phyloP scores from a whole-genome alignment of 176 grass and related monocot species.

The Musa beccarii region DNA sequence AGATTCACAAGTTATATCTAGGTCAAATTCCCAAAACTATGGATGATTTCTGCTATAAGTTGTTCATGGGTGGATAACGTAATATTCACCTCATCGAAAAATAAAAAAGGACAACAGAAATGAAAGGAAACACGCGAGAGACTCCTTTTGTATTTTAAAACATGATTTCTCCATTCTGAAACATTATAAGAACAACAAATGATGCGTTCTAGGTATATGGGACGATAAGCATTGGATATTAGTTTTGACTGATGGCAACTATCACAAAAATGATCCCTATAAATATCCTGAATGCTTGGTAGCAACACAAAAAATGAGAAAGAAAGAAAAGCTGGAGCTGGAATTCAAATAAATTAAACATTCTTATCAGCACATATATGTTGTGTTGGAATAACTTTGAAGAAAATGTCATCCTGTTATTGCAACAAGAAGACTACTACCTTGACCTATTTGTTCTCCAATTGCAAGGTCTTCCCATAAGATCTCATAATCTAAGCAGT shows the following conservation, averaged over 20 bases:
- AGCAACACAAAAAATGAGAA: not conserved
- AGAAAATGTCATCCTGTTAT: not conserved
- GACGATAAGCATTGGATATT: not conserved
- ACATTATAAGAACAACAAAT: no score
- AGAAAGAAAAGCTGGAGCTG: not conserved
- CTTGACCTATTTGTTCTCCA: conserved; percentile 95
- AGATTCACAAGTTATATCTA: no score
- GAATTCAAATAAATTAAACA: not conserved
- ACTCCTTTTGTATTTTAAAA: no score
- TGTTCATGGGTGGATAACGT: not conserved
- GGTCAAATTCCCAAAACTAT: no score
- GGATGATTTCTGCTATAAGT: no score
- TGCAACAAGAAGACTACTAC: conserved; percentile 33
- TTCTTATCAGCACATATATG: not conserved
- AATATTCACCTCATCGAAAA: not conserved
- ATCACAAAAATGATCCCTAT: not conserved
- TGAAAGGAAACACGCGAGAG: not conserved
- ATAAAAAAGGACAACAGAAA: not conserved
- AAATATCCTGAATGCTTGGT: no score
- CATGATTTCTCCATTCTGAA: no score
- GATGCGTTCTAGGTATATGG: no score
- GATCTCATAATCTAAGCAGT: conserved; percentile 98
- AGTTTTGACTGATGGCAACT: not conserved
- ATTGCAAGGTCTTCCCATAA: conserved; percentile 94
- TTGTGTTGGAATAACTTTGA: not conserved